Conservation (phyloP, 257 asterid genomes). For the Forsythia suspensa region DNA sequence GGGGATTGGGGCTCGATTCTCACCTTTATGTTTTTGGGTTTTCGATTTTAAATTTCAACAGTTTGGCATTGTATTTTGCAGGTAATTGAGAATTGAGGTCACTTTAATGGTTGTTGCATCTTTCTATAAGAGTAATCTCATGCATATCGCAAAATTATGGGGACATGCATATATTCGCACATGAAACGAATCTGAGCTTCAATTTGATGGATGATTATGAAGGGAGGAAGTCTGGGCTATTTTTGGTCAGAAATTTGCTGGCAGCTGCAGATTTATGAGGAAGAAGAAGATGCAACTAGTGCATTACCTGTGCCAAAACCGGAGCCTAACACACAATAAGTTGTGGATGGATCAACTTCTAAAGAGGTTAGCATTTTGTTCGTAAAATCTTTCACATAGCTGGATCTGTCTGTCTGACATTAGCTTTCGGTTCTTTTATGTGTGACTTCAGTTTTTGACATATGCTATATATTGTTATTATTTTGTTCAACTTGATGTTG, state of each 20-base stretch:
- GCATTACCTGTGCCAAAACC: conserved; percentile 77
- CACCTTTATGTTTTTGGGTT: too few relatives aligned
- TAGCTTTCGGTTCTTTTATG: too few relatives aligned
- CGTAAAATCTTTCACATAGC: not conserved
- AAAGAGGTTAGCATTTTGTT: conserved; percentile 53
- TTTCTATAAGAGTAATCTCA: too few relatives aligned
- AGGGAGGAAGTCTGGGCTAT: conserved; percentile 80
- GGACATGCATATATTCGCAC: conserved; percentile 11
- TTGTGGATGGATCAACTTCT: conserved; percentile 41
- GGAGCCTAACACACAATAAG: conserved; percentile 64
- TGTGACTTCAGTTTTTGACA: too few relatives aligned
- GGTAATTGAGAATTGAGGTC: too few relatives aligned
- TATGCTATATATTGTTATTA: too few relatives aligned
- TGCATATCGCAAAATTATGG: too few relatives aligned
- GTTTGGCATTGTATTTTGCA: too few relatives aligned
- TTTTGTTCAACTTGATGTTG: too few relatives aligned
- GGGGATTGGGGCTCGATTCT: not conserved
- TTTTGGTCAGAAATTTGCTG: conserved; percentile 73
- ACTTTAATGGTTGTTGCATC: too few relatives aligned
- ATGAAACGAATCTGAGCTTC: conserved; percentile 12
- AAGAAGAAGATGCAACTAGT: conserved; percentile 97
- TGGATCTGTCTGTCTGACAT: too few relatives aligned
- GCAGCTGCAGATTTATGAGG: conserved; percentile 77
- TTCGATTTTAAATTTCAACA: too few relatives aligned
- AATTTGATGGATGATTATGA: conserved; percentile 27